These are phyloP conservation scores for Lipomyces starkeyi DNA, from an alignment of 805 yeast species.

Conservation along the genomic window DNA sequence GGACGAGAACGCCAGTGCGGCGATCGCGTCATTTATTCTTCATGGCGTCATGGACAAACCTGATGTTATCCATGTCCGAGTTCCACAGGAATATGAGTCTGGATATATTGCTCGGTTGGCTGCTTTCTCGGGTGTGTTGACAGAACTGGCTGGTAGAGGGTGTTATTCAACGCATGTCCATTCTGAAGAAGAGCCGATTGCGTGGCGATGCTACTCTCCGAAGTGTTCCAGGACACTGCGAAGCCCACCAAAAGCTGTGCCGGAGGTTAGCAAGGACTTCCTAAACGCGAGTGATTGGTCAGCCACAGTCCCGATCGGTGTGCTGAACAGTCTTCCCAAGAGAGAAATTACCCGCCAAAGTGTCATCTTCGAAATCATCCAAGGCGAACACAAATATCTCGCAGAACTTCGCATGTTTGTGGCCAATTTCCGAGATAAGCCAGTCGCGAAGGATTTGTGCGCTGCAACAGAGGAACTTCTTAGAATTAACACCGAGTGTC, in stretches of 20 bases:
- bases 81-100: constrained; percentile 26
- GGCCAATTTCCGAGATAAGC: constrained; percentile 58
- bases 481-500: constrained; percentile 57
- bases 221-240: constrained; percentile 41
- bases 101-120: constrained; percentile 15
- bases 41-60: constrained; percentile 38
- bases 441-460: constrained; percentile 61
- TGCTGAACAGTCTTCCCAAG: constrained; percentile 28
- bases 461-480: constrained; percentile 62
- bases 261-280: constrained; percentile 13
- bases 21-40: constrained; percentile 38
- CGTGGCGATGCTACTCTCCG: constrained; percentile 44
- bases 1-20: constrained; percentile 43
- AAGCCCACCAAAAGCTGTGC: constrained; percentile 16
- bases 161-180: constrained; percentile 43
- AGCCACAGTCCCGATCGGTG: constrained; percentile 28
- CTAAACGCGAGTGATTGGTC: constrained; percentile 37
- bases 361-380: constrained; percentile 73
- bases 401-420: constrained; percentile 70
- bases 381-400: constrained; percentile 72
- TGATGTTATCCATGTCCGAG: constrained; percentile 15
- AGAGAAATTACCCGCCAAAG: constrained; percentile 69
- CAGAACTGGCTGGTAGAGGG: constrained; percentile 46
- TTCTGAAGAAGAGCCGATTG: constrained; percentile 13
- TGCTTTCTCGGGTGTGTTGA: constrained; percentile 45